Conservation (phyloP, 2,329 filamentous ascomycete genomes). For the Myotisia sp. region DNA sequence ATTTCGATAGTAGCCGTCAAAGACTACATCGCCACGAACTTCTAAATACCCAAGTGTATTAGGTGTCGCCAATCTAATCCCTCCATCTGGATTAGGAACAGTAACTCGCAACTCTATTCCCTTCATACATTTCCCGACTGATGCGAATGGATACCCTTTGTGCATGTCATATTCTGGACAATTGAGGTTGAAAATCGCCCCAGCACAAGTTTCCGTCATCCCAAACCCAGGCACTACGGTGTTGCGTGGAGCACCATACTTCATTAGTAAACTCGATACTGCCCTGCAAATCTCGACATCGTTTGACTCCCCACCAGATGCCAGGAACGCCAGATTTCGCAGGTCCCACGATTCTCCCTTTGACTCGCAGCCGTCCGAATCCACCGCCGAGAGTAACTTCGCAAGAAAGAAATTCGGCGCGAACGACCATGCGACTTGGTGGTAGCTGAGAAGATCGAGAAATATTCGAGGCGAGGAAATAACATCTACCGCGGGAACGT, state of each 20-base stretch:
- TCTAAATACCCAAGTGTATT: constrained; percentile 20
- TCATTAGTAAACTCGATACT: background rate
- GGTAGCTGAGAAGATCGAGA: constrained; percentile 27
- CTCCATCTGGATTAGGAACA: constrained; percentile 3
- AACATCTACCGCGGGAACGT: constrained; percentile 12
- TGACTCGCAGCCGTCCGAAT: background rate
- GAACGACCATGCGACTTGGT: constrained; percentile 27
- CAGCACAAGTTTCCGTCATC: constrained; percentile 42
- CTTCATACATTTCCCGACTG: constrained; percentile 21
- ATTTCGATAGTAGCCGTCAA: constrained; percentile 14
- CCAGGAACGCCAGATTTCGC: constrained; percentile 17
- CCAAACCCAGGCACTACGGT: constrained; percentile 33
- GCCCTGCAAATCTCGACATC: constrained; percentile 22
- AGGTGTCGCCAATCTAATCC: constrained; percentile 13
- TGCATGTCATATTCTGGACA: constrained; percentile 31
- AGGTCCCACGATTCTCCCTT: constrained; percentile 11
- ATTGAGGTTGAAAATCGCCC: constrained; percentile 30
- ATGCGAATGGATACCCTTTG: constrained; percentile 20
- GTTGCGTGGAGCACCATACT: constrained; percentile 8
- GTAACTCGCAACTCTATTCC: constrained; percentile 17
- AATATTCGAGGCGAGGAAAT: constrained; percentile 27
- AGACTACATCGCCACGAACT: constrained; percentile 23
- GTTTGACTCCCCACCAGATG: constrained; percentile 37
- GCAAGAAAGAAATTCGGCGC: constrained; percentile 23
- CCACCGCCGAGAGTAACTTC: constrained; percentile 4